Evolutionary conservation across 164 flowering plant species (phyloP), one percentile per base, ranked within the genome.

Genomic region (Cinnamomum micranthum): DNA sequence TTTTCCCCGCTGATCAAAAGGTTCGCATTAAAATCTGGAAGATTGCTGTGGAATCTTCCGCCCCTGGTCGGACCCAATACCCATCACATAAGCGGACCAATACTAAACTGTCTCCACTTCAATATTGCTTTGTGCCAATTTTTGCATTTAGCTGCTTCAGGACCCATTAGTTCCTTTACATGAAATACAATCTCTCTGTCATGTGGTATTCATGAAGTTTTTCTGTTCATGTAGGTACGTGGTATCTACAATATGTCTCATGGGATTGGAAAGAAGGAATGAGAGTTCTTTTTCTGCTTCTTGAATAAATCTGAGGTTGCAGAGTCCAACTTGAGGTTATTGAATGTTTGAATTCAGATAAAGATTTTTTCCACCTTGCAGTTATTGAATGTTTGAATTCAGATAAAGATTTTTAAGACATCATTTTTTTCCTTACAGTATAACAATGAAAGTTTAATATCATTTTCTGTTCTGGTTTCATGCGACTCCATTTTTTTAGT

Each of bases 181-280:
- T 7, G 47, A 41, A 41, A 41, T 41, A 41, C 47, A 41, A 41
- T 55, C 60, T 55, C 20, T 55, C 60, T 55, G 17, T 55, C 6
- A 15, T 55, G n/a, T 72, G 24, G 3, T 6, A 19, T 4, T 64
- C 28, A 64, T 25, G 27, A 27, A 58, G 2, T 6, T 72, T 6
- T 24, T 19, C 47, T 41, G n/a, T 72, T 50, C 63, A 23, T 72
- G 6, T 84, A 91, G 97, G 92, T 79, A 22, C 85, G 85, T 75
- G 97, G 97, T 63, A 85, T 91, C 75, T 90, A 91, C 74, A 90
- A 89, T 71, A 91, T 91, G 94, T 83, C 97, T 23, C 88, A 87
- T 76, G 97, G 94, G 70, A 88, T 88, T 63, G 94, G 97, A 17
- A 90, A 90, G 89, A 89, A 88, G 74, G 93, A 89, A 81, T 89